Base-by-base conservation (phyloP, 176 grass and related monocot genomes). In the Poa pratensis region DNA sequence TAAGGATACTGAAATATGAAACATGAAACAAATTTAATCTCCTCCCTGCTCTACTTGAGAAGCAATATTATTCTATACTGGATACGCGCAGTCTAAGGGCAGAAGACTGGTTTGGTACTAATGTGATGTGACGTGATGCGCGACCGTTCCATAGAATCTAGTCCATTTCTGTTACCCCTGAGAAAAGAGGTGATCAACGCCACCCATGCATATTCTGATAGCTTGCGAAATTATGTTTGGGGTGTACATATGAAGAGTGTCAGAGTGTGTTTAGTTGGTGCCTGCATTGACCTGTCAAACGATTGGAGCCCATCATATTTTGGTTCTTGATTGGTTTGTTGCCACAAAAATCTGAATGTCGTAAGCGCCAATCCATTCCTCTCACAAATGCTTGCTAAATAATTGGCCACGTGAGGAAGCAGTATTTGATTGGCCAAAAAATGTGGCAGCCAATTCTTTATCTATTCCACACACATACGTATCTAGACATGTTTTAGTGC, bases 21-120 rank as follows among this genome's bases (percentile, higher is more conserved):
- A 19, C 27, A 75, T 11, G 6, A 60, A 80, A 6, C 53, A 83
- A 14, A 69, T 16, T 14, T 12, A 51, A 62, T 13, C 52, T 4
- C 19, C 62, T 77, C 15, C 52, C 26, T 58, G 46, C 24, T 76
- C 13, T 82, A 26, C 60, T 82, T 34, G 73, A 84, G 15, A 76
- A 76, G 40, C 28, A 88, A 64, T 22, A 42, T 43, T 28, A 32
- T 45, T 76, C 13, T 32, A 78, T 57, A n/a, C n/a, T n/a, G n/a
- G n/a, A n/a, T n/a, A 50, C 0, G 1, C 23, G 12, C 26, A 39
- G 3, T 48, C 6, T 7, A 57, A 37, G 43, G 71, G n/a, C 30
- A 66, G 59, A 10, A 49, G 42, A 20, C 16, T 20, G 77, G 43
- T 68, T 67, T 73, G 28, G 17, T 12, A 7, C 39, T 51, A n/a